A percentile compares a stretch with the other conserved stretches of the same genome.
phyloP scores from a whole-genome alignment of 2,329 filamentous ascomycete species.

The Ceratocystis papillata region DNA sequence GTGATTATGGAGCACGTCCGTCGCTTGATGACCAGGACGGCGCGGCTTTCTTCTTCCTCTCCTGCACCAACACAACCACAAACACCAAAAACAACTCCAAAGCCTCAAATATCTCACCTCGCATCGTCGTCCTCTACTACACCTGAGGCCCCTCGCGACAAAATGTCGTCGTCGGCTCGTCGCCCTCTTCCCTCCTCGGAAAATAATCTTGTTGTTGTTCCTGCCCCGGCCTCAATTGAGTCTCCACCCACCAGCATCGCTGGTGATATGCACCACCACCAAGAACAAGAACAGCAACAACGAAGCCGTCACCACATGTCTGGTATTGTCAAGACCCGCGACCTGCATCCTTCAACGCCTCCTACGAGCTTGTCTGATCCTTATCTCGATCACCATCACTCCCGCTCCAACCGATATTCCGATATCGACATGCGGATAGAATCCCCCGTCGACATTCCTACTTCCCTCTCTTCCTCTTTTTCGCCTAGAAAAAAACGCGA shows the following conservation, averaged over 20 bases:
- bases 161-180: constrained; percentile 6
- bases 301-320: background rate
- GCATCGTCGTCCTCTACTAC: background rate
- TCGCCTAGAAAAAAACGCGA: background rate
- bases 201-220: background rate
- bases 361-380: constrained; percentile 9
- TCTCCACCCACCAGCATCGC: constrained; percentile 21
- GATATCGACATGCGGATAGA: background rate
- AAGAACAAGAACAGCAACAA: background rate
- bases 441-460: background rate
- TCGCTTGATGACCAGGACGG: constrained; percentile 16
- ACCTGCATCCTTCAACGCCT: constrained; percentile 7
- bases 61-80: constrained; percentile 8
- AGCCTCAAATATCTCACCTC: background rate
- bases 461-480: background rate
- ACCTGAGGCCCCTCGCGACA: background rate
- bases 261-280: constrained; percentile 10
- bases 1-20: constrained; percentile 20
- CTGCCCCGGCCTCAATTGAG: constrained; percentile 16
- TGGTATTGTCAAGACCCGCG: constrained; percentile 6
- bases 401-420: background rate
- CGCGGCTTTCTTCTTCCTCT: constrained; percentile 15
- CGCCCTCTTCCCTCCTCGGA: background rate
- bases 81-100: background rate
- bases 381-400: background rate